These are phyloP conservation scores for Penicillium psychrosexuale DNA, from an alignment of 2,329 filamentous ascomycete genomes.

Conservation along the genomic window DNA sequence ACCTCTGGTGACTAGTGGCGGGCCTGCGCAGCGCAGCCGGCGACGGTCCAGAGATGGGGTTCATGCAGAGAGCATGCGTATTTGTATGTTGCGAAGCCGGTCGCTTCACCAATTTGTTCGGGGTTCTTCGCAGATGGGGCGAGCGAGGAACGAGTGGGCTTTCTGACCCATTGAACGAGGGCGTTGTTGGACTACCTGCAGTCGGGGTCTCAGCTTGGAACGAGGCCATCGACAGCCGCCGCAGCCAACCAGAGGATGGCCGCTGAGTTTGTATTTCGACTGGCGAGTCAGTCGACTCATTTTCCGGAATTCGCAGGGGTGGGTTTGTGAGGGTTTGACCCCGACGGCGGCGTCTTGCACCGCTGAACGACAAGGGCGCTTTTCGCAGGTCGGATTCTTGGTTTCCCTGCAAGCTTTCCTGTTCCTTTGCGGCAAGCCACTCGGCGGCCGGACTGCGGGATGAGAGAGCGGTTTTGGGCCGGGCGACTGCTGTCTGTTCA, in stretches of 20 bases:
- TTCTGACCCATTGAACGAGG: constrained; percentile 53
- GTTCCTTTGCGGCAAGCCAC: constrained; percentile 13
- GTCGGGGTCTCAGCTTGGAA: constrained; percentile 48
- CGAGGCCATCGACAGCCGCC: constrained; percentile 54
- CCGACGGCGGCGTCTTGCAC: constrained; percentile 33
- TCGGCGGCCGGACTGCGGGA: constrained; percentile 15
- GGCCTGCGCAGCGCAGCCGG: constrained; percentile 56
- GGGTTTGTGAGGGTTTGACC: constrained; percentile 38
- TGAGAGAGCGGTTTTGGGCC: constrained; percentile 21
- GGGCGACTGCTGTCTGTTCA: constrained; percentile 14
- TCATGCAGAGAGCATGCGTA: constrained; percentile 35
- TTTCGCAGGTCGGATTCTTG: constrained; percentile 21
- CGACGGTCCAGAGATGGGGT: constrained; percentile 31
- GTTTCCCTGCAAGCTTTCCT: constrained; percentile 11
- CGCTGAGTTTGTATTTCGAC: constrained; percentile 30
- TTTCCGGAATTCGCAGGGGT: constrained; percentile 27
- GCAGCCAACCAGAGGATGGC: constrained; percentile 54
- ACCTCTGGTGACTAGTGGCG: constrained; percentile 62
- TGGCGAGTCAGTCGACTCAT: constrained; percentile 18
- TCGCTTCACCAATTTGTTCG: constrained; percentile 64
- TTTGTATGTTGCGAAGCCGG: constrained; percentile 53
- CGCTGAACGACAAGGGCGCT: constrained; percentile 28
- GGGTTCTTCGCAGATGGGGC: constrained; percentile 34
- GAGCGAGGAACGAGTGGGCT: constrained; percentile 47
- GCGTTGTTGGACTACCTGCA: constrained; percentile 50